Base-by-base conservation (phyloP, 1,284 basidiomycete species). In the Marasmius oreades region DNA sequence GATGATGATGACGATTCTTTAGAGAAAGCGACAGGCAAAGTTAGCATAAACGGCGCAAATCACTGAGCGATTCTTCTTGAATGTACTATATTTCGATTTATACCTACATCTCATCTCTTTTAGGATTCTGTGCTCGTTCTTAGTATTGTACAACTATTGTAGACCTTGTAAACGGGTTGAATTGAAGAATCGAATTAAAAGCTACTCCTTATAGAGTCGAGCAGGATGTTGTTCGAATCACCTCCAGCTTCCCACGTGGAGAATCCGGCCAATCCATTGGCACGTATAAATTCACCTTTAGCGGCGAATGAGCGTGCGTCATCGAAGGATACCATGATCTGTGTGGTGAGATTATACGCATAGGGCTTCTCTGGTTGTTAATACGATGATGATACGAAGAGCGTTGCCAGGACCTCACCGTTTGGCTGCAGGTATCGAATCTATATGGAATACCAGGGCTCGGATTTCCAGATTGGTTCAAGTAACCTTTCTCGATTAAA, bases 391-490 rank as follows among this genome's bases (percentile, higher is more conserved):
- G 42, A 5, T 23, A 51, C 31, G 33, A 26, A 18, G 54, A 20
- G 5, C 48, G 36, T 53, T 54, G 14, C 14, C 55, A 48, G n/a
- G 1, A 5, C 71, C 81, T 42, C 57, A 84, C 82, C 36, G 84
- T 85, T 68, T 85, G 73, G 55, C 76, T 81, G 70, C 84, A 85
- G 2, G 71, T 64, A 55, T 85, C 81, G 64, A 74, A 85, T 33
- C 70, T 62, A 63, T 76, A 74, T 18, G 68, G 63, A 59, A 80
- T 76, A 12, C 74, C 76, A 3, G 64, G 55, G 5, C 73, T 73
- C 39, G 68, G 69, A 0, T 71, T 72, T 2, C 82, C 84, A 51
- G 77, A 69, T 8, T 62, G 50, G 53, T 63, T 70, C 47, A 85
- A 67, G 69, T 74, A 80, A 8, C 79, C 78, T 1, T 55, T 66